These are phyloP conservation scores for Kernera saxatilis DNA, from an alignment of 345 rosid species.

Conservation along the genomic window DNA sequence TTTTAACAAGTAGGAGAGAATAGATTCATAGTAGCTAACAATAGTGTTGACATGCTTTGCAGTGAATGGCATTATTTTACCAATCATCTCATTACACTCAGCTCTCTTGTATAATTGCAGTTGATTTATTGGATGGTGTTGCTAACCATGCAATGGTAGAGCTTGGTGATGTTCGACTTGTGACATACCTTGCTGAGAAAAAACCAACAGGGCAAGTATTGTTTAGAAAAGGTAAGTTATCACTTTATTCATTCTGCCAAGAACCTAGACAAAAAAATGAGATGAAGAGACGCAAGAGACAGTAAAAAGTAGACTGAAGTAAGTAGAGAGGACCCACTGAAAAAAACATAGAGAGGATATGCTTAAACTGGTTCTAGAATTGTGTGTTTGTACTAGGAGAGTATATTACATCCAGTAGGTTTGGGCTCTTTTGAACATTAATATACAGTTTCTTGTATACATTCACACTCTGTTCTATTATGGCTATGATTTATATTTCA, in stretches of 20 bases:
- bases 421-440: background rate
- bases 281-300: background rate
- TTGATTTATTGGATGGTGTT: slow-evolving; percentile 64
- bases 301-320: background rate
- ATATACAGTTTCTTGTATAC: background rate
- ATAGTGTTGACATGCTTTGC: background rate
- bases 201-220: slow-evolving; percentile 64
- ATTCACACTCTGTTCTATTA: background rate
- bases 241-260: slow-evolving; percentile 5
- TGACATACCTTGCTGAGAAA: slow-evolving; percentile 73
- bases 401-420: slow-evolving; percentile 3
- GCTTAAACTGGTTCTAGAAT: background rate
- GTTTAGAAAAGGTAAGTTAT: slow-evolving; percentile 65
- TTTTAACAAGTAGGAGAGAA: background rate
- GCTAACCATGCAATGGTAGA: slow-evolving; percentile 75
- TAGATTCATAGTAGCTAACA: background rate
- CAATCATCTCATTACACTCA: background rate
- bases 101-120: slow-evolving; percentile 44
- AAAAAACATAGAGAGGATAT: background rate
- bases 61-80: slow-evolving; percentile 5
- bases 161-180: slow-evolving; percentile 63
- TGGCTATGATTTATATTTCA: background rate
- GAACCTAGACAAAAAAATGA: background rate
- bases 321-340: background rate
- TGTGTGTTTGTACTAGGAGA: background rate